These are phyloP conservation scores for Trichoderma afroharzianum DNA, from an alignment of 2,329 filamentous ascomycete species.

Conservation along the genomic window DNA sequence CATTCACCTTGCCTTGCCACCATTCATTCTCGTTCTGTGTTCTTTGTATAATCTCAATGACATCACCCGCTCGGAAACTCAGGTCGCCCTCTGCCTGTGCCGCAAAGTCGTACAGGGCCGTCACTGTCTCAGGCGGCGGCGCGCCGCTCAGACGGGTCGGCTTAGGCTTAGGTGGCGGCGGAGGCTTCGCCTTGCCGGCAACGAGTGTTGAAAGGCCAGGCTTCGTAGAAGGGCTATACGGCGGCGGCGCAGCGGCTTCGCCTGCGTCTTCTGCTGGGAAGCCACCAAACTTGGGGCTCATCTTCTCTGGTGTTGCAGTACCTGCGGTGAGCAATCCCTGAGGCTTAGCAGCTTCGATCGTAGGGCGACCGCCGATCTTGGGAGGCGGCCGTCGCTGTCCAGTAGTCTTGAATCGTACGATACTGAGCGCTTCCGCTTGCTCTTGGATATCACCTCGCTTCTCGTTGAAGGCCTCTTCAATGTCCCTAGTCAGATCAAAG, in stretches of 20 bases:
- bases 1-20: conserved; percentile 83
- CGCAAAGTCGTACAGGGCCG: conserved; percentile 92
- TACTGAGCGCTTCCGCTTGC: conserved; percentile 74
- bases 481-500: conserved; percentile 86
- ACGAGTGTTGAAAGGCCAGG: conserved; percentile 39
- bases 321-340: conserved; percentile 52
- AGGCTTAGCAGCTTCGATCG: conserved; percentile 46
- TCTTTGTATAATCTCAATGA: conserved; percentile 78
- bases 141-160: conserved; percentile 66
- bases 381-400: conserved; percentile 60
- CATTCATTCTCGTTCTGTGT: conserved; percentile 95
- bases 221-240: conserved; percentile 53
- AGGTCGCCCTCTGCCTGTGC: conserved; percentile 93
- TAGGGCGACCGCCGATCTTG: conserved; percentile 56
- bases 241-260: conserved; percentile 58
- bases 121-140: conserved; percentile 71
- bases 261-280: conserved; percentile 45
- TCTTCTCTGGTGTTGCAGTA: conserved; percentile 24
- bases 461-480: conserved; percentile 84
- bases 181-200: conserved; percentile 62
- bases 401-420: conserved; percentile 88
- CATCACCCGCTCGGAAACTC: conserved; percentile 82
- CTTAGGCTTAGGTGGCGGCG: conserved; percentile 72
- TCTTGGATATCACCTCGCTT: conserved; percentile 89
- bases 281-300: conserved; percentile 33